Evolutionary conservation across 306 rosid genomes (phyloP).

Genomic region (Prunus dulcis): DNA sequence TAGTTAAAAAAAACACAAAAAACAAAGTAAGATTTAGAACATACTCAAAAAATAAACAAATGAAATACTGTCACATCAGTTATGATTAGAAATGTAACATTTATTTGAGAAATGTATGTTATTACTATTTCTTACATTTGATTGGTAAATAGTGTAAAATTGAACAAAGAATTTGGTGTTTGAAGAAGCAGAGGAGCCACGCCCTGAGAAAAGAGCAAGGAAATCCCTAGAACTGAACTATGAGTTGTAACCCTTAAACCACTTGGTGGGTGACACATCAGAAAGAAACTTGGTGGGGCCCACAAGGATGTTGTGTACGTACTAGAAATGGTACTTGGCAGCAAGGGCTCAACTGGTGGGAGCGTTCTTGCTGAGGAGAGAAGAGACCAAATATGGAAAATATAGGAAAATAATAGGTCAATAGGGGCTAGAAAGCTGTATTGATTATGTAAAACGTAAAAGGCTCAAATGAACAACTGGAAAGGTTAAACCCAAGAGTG

Average conservation of each 20-base stretch:
- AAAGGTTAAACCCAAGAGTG: conserved; percentile 31
- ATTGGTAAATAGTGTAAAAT: not conserved
- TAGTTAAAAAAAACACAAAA: no score
- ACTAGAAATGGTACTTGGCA: conserved; percentile 31
- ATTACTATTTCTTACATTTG: conserved; percentile 7
- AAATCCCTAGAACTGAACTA: conserved; percentile 30
- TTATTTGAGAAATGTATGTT: not conserved
- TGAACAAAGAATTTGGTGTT: not conserved
- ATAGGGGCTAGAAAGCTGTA: conserved; percentile 30
- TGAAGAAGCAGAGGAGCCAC: conserved; percentile 17
- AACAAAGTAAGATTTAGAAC: no score
- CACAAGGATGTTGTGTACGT: conserved; percentile 22
- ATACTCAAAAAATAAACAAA: no score
- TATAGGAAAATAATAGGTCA: conserved; percentile 1
- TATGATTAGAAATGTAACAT: no score
- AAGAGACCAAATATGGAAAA: conserved; percentile 29
- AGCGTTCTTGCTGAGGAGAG: conserved; percentile 1
- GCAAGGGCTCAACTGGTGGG: conserved; percentile 25
- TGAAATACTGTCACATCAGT: no score
- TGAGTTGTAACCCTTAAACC: conserved; percentile 78
- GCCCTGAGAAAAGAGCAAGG: conserved; percentile 26
- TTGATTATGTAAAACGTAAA: conserved; percentile 33
- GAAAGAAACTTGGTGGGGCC: conserved; percentile 47
- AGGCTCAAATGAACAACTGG: conserved; percentile 44
- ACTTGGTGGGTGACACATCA: conserved; percentile 88